phyloP scores from a whole-genome alignment of 176 grass and related monocot species.

The Hordeum marinum region DNA sequence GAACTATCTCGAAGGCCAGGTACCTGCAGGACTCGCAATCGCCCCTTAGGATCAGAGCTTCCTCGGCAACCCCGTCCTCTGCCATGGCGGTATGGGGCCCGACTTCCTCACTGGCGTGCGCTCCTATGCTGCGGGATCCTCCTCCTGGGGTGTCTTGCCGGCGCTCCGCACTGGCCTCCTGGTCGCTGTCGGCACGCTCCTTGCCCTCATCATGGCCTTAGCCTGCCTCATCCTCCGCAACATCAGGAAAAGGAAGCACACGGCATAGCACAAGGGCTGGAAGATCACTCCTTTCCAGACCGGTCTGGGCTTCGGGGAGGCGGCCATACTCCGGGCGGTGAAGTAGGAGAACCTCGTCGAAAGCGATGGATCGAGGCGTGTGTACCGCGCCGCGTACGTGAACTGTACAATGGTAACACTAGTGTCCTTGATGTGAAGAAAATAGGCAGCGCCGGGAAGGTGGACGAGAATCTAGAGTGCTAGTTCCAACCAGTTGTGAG shows the following conservation, averaged over 20 bases:
- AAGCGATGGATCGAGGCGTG: too few relatives aligned
- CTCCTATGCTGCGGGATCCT: constrained; percentile 1
- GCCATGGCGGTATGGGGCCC: constrained; percentile 7
- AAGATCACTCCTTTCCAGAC: too few relatives aligned
- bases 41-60: constrained; percentile 54
- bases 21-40: constrained; percentile 38
- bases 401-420: too few relatives aligned
- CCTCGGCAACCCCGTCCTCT: constrained; percentile 62
- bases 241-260: constrained; percentile 25
- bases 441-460: too few relatives aligned
- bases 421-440: too few relatives aligned
- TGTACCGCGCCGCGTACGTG: too few relatives aligned
- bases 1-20: constrained; percentile 58
- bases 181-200: constrained; percentile 21
- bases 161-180: constrained; percentile 48
- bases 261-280: too few relatives aligned
- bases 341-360: too few relatives aligned
- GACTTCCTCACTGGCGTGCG: constrained; percentile 36
- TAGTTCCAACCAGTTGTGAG: too few relatives aligned
- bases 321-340: too few relatives aligned
- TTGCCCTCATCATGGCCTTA: constrained; percentile 35
- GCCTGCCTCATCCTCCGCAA: constrained; percentile 32
- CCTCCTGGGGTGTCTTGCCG: constrained; percentile 30
- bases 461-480: too few relatives aligned
- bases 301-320: too few relatives aligned